Evolutionary conservation across 2,329 filamentous ascomycete genomes (phyloP).

Genomic region (Clonostachys solani): DNA sequence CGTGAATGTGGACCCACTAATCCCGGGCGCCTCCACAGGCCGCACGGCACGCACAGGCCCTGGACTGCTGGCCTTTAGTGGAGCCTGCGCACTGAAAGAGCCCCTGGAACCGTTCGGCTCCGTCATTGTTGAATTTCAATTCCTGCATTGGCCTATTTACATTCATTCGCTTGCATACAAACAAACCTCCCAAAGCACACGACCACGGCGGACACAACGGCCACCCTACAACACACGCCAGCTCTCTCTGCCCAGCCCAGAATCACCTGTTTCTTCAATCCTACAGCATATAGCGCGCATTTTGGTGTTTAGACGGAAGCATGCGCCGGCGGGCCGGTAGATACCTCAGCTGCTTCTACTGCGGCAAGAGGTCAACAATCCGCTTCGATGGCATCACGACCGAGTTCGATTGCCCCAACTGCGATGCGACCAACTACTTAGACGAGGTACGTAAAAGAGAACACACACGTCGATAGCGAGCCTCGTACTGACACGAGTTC

Average conservation of each 20-base stretch:
- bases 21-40: too few species aligned
- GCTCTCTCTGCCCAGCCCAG: neutral
- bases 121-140: too few species aligned
- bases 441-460: conserved; percentile 60
- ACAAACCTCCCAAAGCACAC: neutral
- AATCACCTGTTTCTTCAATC: too few species aligned
- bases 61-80: too few species aligned
- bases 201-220: neutral
- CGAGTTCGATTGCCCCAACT: conserved; percentile 71
- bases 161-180: too few species aligned
- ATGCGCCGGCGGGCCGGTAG: conserved; percentile 40
- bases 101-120: too few species aligned
- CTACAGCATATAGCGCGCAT: too few species aligned
- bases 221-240: neutral
- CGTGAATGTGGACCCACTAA: too few species aligned
- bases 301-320: neutral
- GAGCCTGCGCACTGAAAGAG: too few species aligned
- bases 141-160: too few species aligned
- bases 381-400: conserved; percentile 52
- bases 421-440: conserved; percentile 84
- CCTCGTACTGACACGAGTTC: conserved; percentile 11
- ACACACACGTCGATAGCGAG: neutral
- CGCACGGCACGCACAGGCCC: too few species aligned
- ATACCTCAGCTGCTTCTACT: conserved; percentile 76
- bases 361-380: conserved; percentile 62